Evolutionary conservation across 345 rosid species (phyloP).

Genomic region (Hibiscus trionum): DNA sequence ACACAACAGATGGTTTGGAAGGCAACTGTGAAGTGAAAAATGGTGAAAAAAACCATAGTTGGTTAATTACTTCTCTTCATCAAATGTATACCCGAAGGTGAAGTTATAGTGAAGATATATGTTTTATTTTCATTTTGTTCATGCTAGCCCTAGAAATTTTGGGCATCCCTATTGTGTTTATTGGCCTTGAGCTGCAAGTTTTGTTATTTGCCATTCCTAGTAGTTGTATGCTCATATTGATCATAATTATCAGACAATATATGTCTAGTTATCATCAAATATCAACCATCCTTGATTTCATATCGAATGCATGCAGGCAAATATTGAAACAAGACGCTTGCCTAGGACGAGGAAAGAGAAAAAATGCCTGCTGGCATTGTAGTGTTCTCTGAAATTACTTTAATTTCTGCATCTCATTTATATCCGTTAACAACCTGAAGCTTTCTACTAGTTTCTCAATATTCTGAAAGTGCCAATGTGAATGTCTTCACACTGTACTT

Average conservation of each 20-base stretch:
- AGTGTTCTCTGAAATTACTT: background rate
- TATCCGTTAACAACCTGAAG: background rate
- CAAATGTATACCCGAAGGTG: conserved; percentile 94
- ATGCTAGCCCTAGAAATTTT: conserved; percentile 6
- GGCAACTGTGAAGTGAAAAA: conserved; percentile 36
- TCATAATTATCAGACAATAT: background rate
- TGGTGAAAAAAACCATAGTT: conserved; percentile 75
- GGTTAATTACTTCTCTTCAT: conserved; percentile 84
- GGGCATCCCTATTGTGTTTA: background rate
- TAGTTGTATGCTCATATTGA: background rate
- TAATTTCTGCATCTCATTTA: background rate
- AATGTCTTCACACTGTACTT: background rate
- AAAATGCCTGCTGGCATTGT: background rate
- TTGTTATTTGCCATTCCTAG: background rate
- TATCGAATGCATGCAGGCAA: background rate
- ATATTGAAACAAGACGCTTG: background rate
- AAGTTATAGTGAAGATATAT: conserved; percentile 8
- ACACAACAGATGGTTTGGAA: conserved; percentile 32
- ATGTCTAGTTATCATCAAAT: background rate
- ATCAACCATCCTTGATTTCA: background rate
- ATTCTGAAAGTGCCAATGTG: background rate
- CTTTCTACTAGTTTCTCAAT: background rate
- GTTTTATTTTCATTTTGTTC: background rate
- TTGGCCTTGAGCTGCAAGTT: background rate
- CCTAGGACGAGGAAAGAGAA: conserved; percentile 5